phyloP scores from a whole-genome alignment of 2,329 filamentous ascomycete species.

The Iodosphaeria phyllophila region DNA sequence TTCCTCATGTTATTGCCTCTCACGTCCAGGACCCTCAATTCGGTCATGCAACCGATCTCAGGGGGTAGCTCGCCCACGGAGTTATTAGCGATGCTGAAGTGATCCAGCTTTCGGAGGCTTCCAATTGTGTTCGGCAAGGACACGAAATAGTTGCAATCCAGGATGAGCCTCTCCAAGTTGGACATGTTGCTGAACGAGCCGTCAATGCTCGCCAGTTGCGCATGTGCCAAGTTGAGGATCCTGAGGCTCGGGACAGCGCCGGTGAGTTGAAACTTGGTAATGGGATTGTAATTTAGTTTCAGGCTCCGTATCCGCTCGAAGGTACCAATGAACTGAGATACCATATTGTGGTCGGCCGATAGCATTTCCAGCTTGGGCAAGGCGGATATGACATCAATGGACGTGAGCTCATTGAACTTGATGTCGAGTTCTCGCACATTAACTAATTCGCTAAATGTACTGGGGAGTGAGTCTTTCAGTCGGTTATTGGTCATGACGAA shows the following conservation, averaged over 20 bases:
- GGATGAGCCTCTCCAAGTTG: slow-evolving; percentile 68
- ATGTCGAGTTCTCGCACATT: slow-evolving; percentile 83
- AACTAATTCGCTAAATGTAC: slow-evolving; percentile 50
- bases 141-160: slow-evolving; percentile 93
- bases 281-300: slow-evolving; percentile 83
- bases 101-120: slow-evolving; percentile 63
- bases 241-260: slow-evolving; percentile 64
- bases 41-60: slow-evolving; percentile 73
- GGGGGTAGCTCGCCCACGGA: slow-evolving; percentile 65
- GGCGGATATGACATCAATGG: slow-evolving; percentile 70
- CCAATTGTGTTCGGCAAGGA: slow-evolving; percentile 76
- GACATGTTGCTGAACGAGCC: slow-evolving; percentile 74
- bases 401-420: slow-evolving; percentile 78
- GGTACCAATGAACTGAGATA: slow-evolving; percentile 77
- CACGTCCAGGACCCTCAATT: slow-evolving; percentile 72
- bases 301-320: slow-evolving; percentile 72
- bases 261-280: slow-evolving; percentile 80
- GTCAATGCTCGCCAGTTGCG: slow-evolving; percentile 80
- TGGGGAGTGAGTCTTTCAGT: slow-evolving; percentile 55
- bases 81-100: slow-evolving; percentile 90
- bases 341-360: slow-evolving; percentile 78
- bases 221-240: slow-evolving; percentile 74
- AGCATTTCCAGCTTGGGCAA: slow-evolving; percentile 77
- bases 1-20: slow-evolving; percentile 84
- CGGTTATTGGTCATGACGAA: slow-evolving; percentile 94